These are phyloP conservation scores for Ascodesmis nigricans DNA, from an alignment of 495 filamentous ascomycete species.

Conservation along the genomic window DNA sequence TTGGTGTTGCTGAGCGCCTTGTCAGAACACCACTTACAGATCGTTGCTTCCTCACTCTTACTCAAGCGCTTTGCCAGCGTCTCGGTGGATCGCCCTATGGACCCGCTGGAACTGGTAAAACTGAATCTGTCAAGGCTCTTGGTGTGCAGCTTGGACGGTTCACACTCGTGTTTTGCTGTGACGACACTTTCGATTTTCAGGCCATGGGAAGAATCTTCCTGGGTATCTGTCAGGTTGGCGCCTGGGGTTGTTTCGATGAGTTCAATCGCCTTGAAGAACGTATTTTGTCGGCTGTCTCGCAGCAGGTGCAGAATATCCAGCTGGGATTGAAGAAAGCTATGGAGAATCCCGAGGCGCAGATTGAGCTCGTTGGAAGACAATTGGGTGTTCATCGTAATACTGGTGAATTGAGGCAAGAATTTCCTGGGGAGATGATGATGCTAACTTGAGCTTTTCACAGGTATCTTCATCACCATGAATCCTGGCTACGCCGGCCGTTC, in stretches of 20 bases:
- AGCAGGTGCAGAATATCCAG: constrained; percentile 98
- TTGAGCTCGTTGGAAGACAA: constrained; percentile 79
- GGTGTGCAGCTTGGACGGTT: constrained; percentile 92
- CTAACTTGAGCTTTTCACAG: constrained; percentile 17
- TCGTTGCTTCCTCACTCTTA: constrained; percentile 91
- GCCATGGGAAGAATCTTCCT: constrained; percentile 99
- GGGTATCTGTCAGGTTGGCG: constrained; percentile 95
- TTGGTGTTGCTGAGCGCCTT: constrained; percentile 84
- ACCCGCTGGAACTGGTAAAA: constrained; percentile 97
- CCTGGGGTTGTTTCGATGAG: constrained; percentile 99
- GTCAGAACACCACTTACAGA: constrained; percentile 93
- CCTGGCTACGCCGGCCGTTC: constrained; percentile 95
- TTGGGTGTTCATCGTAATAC: constrained; percentile 75
- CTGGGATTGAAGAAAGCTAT: constrained; percentile 66
- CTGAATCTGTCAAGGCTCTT: constrained; percentile 92
- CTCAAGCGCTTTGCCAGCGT: constrained; percentile 81
- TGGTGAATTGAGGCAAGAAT: constrained; percentile 2
- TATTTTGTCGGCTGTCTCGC: constrained; percentile 90
- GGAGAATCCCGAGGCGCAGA: constrained; percentile 58
- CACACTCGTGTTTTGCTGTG: constrained; percentile 95
- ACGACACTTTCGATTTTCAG: constrained; percentile 98
- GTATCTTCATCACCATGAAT: constrained; percentile 99
- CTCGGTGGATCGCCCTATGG: constrained; percentile 95
- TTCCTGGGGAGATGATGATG: background rate
- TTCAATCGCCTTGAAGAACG: constrained; percentile 96